Percentiles rank a stretch among this genome's conserved stretches.
phyloP scores from a whole-genome alignment of 2,329 filamentous ascomycete genomes.

The Elsinoe ampelina region DNA sequence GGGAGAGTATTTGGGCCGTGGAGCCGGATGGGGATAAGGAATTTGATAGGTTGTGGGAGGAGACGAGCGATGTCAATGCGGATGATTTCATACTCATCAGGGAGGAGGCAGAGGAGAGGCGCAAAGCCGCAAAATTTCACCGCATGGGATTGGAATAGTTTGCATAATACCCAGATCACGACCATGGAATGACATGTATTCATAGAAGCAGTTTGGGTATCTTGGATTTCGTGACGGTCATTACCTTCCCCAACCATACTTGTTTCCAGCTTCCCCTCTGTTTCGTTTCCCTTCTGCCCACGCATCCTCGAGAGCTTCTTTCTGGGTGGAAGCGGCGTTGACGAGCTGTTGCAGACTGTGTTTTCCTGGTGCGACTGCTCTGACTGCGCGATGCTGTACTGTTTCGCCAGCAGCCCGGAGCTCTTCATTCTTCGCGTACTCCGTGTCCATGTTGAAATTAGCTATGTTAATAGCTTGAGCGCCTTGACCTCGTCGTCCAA shows the following conservation, averaged over 20 bases:
- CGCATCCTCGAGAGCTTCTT: conserved; percentile 82
- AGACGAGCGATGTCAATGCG: conserved; percentile 75
- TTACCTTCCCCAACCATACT: conserved; percentile 64
- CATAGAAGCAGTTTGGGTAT: conserved; percentile 4
- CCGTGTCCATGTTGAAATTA: conserved; percentile 79
- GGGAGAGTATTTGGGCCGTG: conserved; percentile 91
- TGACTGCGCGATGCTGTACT: conserved; percentile 67
- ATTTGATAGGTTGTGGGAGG: conserved; percentile 74
- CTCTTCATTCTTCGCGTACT: conserved; percentile 78
- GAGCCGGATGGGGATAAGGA: conserved; percentile 51
- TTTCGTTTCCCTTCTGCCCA: conserved; percentile 75
- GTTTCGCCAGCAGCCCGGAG: conserved; percentile 61
- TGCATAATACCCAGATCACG: conserved; percentile 9
- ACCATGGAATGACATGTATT: conserved; percentile 6
- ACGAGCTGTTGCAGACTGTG: conserved; percentile 84
- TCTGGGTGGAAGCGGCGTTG: conserved; percentile 69
- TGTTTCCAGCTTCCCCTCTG: conserved; percentile 68
- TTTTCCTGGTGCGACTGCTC: conserved; percentile 75
- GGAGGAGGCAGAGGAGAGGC: conserved; percentile 59
- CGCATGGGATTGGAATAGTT: conserved; percentile 14
- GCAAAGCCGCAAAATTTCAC: conserved; percentile 37
- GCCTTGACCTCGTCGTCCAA: conserved; percentile 53
- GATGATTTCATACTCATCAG: conserved; percentile 70
- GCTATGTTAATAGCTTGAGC: conserved; percentile 56
- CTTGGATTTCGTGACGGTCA: not conserved